Percentiles rank a stretch among this genome's conserved stretches.
These are phyloP conservation scores for Auriscalpium vulgare DNA, from an alignment of 768 basidiomycete species.

Conservation along the genomic window DNA sequence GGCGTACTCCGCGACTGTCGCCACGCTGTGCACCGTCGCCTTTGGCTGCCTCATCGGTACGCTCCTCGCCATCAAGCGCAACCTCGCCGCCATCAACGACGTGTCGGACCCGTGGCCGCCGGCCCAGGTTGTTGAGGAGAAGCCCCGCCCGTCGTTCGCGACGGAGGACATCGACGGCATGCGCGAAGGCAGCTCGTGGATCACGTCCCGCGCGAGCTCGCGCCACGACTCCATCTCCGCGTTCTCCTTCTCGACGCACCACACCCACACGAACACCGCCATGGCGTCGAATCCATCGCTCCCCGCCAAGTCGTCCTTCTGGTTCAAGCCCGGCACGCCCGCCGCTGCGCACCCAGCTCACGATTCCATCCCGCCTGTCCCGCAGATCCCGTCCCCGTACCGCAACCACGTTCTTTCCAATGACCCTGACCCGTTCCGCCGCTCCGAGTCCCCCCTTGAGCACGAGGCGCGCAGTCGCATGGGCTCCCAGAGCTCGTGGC, in stretches of 20 bases:
- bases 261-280: slow-evolving; percentile 36
- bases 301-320: slow-evolving; percentile 47
- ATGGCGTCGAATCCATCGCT: slow-evolving; percentile 28
- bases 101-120: slow-evolving; percentile 55
- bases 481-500: slow-evolving; percentile 67
- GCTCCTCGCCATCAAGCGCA: slow-evolving; percentile 56
- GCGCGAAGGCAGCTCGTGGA: slow-evolving; percentile 75
- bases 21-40: slow-evolving; percentile 40
- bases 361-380: slow-evolving; percentile 47
- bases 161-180: slow-evolving; percentile 69
- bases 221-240: slow-evolving; percentile 53
- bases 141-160: slow-evolving; percentile 53
- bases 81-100: slow-evolving; percentile 48
- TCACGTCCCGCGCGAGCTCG: slow-evolving; percentile 54
- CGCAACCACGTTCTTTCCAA: slow-evolving; percentile 27
- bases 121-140: slow-evolving; percentile 40
- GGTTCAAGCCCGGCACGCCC: slow-evolving; percentile 45
- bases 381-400: slow-evolving; percentile 50
- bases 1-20: slow-evolving; percentile 47
- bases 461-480: slow-evolving; percentile 40
- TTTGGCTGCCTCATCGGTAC: slow-evolving; percentile 59
- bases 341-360: slow-evolving; percentile 22
- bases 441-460: slow-evolving; percentile 36
- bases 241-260: slow-evolving; percentile 69
- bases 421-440: slow-evolving; percentile 59